A percentile compares a stretch with the other conserved stretches of the same genome.
Evolutionary conservation across 805 yeast species (phyloP).

Genomic region (Teunomyces lycoperdinae): DNA sequence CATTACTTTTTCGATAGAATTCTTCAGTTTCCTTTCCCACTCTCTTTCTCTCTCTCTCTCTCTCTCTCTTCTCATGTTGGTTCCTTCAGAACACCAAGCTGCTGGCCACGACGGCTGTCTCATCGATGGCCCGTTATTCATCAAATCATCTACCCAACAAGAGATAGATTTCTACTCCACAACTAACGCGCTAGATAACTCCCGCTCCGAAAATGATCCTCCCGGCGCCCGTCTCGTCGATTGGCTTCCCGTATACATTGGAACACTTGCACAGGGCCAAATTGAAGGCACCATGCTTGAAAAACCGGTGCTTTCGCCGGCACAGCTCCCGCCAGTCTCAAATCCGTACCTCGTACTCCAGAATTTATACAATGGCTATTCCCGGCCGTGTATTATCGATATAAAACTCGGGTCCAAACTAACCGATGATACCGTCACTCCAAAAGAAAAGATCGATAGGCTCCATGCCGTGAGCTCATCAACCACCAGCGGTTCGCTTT

Average conservation of each 20-base stretch:
- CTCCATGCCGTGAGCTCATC: constrained; percentile 57
- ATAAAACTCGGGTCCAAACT: constrained; percentile 74
- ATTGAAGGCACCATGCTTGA: constrained; percentile 2
- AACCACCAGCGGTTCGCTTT: constrained; percentile 80
- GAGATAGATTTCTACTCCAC: constrained; percentile 74
- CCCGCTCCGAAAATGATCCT: constrained; percentile 13
- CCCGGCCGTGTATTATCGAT: constrained; percentile 72
- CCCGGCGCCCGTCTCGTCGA: constrained; percentile 39
- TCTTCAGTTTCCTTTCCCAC: neutral
- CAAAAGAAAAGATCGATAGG: constrained; percentile 57
- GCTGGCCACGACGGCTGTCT: constrained; percentile 91
- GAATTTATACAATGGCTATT: constrained; percentile 62
- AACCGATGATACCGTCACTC: constrained; percentile 58
- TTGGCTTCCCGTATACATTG: constrained; percentile 67
- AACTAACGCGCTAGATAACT: neutral
- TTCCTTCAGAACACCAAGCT: constrained; percentile 56
- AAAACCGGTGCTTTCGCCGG: neutral
- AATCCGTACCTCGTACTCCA: constrained; percentile 59
- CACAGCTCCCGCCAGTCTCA: neutral
- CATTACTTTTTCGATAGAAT: neutral
- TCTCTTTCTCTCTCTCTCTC: neutral
- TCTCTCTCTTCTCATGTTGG: neutral
- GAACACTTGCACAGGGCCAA: constrained; percentile 50
- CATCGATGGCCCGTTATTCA: constrained; percentile 64
- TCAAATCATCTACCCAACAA: constrained; percentile 61